Percentiles rank a stretch among this genome's conserved stretches.
Evolutionary conservation across 2,329 filamentous ascomycete genomes (phyloP).

Genomic region (Chaetomium strumarium): DNA sequence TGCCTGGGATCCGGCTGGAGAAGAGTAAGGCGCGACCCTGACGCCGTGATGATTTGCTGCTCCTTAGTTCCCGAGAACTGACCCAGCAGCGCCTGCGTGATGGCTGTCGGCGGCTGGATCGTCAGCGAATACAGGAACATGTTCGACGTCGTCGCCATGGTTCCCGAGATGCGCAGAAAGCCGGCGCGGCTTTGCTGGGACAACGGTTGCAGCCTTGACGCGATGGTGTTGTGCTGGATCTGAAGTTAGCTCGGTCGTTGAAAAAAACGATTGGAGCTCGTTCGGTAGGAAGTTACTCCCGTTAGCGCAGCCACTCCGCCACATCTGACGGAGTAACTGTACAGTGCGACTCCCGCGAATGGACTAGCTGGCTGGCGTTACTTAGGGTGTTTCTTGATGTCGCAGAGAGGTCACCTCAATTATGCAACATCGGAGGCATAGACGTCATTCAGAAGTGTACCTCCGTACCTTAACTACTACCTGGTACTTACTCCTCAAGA

Average conservation of each 20-base stretch:
- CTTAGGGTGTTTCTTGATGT: too few relatives aligned
- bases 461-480: too few relatives aligned
- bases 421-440: too few relatives aligned
- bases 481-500: too few relatives aligned
- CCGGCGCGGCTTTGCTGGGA: slow-evolving; percentile 39
- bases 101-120: slow-evolving; percentile 82
- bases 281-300: background rate
- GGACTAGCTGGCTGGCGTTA: too few relatives aligned
- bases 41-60: slow-evolving; percentile 93
- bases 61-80: slow-evolving; percentile 96
- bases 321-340: background rate
- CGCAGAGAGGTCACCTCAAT: too few relatives aligned
- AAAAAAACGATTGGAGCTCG: slow-evolving; percentile 2
- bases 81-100: slow-evolving; percentile 85
- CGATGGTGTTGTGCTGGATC: slow-evolving; percentile 14
- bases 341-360: too few relatives aligned
- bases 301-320: background rate
- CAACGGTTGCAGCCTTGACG: slow-evolving; percentile 13
- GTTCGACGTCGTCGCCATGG: slow-evolving; percentile 94
- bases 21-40: slow-evolving; percentile 82
- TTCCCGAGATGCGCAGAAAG: slow-evolving; percentile 43
- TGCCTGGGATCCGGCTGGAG: slow-evolving; percentile 79
- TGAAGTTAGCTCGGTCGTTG: background rate
- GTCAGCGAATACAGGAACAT: slow-evolving; percentile 99
- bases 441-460: too few relatives aligned